Evolutionary conservation across 2,329 filamentous ascomycete genomes (phyloP).

Genomic region (Sporothrix inflata): DNA sequence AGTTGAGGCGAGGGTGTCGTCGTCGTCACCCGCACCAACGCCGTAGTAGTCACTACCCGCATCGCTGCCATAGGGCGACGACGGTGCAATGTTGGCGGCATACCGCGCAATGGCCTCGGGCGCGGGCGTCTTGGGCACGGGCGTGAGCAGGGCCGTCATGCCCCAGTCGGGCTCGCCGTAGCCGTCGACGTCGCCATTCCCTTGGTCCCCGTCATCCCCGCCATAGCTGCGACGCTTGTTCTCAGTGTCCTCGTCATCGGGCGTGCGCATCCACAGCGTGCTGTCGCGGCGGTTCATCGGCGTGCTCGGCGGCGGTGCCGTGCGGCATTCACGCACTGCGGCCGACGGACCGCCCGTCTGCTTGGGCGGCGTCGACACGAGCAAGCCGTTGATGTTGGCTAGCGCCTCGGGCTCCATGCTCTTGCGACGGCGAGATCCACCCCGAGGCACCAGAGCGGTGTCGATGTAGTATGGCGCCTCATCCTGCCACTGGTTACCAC

Average conservation of each 20-base stretch:
- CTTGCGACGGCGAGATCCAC: constrained; percentile 71
- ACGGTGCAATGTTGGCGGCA: constrained; percentile 53
- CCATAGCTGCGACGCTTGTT: constrained; percentile 24
- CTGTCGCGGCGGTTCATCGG: constrained; percentile 55
- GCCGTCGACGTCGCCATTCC: constrained; percentile 38
- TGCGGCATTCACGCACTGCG: constrained; percentile 43
- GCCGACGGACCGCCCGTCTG: constrained; percentile 40
- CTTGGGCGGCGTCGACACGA: constrained; percentile 52
- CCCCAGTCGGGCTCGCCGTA: constrained; percentile 42
- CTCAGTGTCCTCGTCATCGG: constrained; percentile 45
- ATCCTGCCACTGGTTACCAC: constrained; percentile 75
- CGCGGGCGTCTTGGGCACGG: constrained; percentile 61
- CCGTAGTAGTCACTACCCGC: constrained; percentile 29
- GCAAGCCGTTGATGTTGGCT: constrained; percentile 68
- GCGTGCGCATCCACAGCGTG: constrained; percentile 58
- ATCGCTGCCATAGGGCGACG: constrained; percentile 47
- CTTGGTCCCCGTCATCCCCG: not conserved
- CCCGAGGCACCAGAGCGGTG: constrained; percentile 67
- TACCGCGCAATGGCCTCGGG: constrained; percentile 59
- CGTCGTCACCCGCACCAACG: constrained; percentile 39
- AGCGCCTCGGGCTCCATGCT: constrained; percentile 78
- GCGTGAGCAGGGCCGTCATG: constrained; percentile 50
- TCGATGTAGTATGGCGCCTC: constrained; percentile 72
- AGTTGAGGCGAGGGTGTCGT: constrained; percentile 37
- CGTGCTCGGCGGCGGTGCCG: constrained; percentile 43